Conservation (phyloP, 805 yeast species). For the Saccharomycopsis malanga region DNA sequence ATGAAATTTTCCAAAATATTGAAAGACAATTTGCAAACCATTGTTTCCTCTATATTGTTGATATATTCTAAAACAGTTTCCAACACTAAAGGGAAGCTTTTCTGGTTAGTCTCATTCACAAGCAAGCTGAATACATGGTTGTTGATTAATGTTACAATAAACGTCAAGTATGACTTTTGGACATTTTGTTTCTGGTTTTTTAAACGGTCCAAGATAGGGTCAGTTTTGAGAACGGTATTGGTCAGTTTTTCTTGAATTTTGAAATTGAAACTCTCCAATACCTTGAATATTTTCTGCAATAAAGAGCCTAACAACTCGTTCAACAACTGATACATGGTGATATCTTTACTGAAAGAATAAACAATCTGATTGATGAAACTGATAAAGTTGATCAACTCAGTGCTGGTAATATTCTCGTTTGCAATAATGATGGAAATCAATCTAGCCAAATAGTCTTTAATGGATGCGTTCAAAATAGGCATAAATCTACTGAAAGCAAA, state of each 20-base stretch:
- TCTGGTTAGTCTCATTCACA: slow-evolving; percentile 59
- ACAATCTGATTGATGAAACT: slow-evolving; percentile 83
- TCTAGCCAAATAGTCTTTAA: slow-evolving; percentile 54
- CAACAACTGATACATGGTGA: slow-evolving; percentile 63
- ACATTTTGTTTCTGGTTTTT: slow-evolving; percentile 32
- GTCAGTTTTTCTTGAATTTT: slow-evolving; percentile 33
- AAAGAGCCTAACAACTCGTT: slow-evolving; percentile 72
- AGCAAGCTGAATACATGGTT: slow-evolving; percentile 78
- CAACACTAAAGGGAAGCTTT: slow-evolving; percentile 51
- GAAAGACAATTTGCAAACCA: slow-evolving; percentile 61
- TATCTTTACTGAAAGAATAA: slow-evolving; percentile 65
- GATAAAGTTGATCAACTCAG: slow-evolving; percentile 73
- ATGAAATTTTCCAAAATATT: slow-evolving; percentile 60
- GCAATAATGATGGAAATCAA: slow-evolving; percentile 60
- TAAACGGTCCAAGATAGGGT: slow-evolving; percentile 8
- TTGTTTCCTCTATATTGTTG: slow-evolving; percentile 53
- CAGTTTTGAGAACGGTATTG: slow-evolving; percentile 3
- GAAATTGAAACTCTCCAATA: slow-evolving; percentile 37
- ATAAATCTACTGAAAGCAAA: slow-evolving; percentile 83
- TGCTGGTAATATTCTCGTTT: slow-evolving; percentile 47
- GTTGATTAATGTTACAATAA: slow-evolving; percentile 61
- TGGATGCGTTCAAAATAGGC: slow-evolving; percentile 51
- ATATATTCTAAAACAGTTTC: slow-evolving; percentile 60
- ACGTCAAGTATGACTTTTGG: slow-evolving; percentile 62
- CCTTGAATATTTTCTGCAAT: slow-evolving; percentile 50